Evolutionary conservation across 2,329 filamentous ascomycete genomes (phyloP).

Genomic region (Trichophyton simii): DNA sequence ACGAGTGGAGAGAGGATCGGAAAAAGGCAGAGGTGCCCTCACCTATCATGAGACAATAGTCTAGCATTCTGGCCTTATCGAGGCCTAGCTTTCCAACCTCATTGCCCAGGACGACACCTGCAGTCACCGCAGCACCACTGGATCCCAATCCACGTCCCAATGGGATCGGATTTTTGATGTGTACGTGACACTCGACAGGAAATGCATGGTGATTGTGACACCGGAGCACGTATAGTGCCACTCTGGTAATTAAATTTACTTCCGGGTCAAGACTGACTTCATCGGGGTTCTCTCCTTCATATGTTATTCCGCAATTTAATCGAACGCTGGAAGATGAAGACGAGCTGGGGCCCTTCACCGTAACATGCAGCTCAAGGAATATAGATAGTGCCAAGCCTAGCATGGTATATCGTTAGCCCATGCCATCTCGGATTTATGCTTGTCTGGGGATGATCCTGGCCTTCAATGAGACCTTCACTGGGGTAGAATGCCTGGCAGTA

Average conservation of each 20-base stretch:
- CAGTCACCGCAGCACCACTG: constrained; percentile 88
- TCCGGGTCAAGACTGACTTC: constrained; percentile 75
- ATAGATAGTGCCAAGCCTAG: constrained; percentile 75
- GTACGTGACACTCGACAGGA: constrained; percentile 74
- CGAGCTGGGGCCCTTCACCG: constrained; percentile 45
- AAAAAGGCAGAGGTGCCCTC: constrained; percentile 11
- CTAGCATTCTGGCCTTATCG: constrained; percentile 69
- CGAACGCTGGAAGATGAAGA: constrained; percentile 42
- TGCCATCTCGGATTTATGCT: background rate
- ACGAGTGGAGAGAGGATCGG: background rate
- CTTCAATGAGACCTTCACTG: background rate
- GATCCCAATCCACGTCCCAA: constrained; percentile 87
- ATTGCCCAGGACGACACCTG: constrained; percentile 84
- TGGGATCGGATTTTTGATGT: constrained; percentile 92
- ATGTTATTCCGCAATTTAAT: constrained; percentile 79
- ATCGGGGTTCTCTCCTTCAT: constrained; percentile 62
- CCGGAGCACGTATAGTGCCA: constrained; percentile 84
- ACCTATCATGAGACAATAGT: constrained; percentile 97
- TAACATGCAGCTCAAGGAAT: constrained; percentile 81
- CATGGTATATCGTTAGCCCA: background rate
- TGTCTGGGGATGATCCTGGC: background rate
- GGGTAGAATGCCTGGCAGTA: background rate
- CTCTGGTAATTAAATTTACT: constrained; percentile 83
- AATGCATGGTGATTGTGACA: constrained; percentile 81
- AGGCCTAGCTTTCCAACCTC: constrained; percentile 71